phyloP scores from a whole-genome alignment of 306 rosid genomes.

The Adenanthera pavonina region DNA sequence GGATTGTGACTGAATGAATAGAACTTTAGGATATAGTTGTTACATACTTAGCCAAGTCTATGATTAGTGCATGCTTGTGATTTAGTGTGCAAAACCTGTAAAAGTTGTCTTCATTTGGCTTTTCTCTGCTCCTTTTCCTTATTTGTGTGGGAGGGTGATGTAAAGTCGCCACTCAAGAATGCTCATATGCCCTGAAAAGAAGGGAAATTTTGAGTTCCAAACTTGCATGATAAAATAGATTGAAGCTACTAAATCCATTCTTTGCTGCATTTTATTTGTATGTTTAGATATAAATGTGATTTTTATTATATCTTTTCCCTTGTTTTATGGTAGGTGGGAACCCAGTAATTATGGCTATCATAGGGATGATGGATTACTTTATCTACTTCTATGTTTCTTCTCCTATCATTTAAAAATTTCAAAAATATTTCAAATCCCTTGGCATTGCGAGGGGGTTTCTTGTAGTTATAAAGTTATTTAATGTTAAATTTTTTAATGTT shows the following conservation, averaged over 20 bases:
- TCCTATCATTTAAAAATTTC: too few relatives aligned
- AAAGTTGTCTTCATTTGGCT: not conserved
- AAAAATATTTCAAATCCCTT: too few relatives aligned
- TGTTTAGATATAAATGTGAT: not conserved
- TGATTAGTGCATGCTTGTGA: not conserved
- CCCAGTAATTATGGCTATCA: constrained; percentile 46
- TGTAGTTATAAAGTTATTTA: not conserved
- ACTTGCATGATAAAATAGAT: not conserved
- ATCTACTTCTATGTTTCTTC: constrained; percentile 32
- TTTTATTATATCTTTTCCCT: too few relatives aligned
- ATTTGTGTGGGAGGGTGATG: not conserved
- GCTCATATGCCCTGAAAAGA: not conserved
- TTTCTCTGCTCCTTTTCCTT: not conserved
- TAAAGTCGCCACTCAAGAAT: not conserved
- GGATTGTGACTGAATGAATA: not conserved
- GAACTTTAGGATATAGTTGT: not conserved
- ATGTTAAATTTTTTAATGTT: too few relatives aligned
- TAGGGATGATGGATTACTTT: constrained; percentile 90
- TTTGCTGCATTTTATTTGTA: not conserved
- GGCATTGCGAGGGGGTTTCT: too few relatives aligned
- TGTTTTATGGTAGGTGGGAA: too few relatives aligned
- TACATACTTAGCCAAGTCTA: too few relatives aligned
- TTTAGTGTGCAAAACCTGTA: too few relatives aligned
- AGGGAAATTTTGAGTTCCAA: not conserved
- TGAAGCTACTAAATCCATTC: not conserved